Base-by-base conservation (phyloP, 2,329 filamentous ascomycete species). In the Fragosphaeria purpurea region DNA sequence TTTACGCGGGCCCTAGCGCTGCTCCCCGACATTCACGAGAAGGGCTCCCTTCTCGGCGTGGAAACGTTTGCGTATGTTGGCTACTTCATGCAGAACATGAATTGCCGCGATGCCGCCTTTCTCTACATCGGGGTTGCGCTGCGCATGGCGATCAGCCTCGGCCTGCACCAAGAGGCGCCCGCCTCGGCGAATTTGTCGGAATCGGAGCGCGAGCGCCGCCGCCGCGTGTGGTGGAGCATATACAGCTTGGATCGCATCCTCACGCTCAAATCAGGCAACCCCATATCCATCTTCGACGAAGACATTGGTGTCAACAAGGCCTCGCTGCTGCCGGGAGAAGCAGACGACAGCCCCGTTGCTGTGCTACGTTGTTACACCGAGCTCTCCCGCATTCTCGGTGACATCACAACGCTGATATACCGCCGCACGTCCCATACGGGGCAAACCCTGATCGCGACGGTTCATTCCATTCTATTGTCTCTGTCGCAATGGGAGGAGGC, bases 61-160 rank as follows among this genome's bases (percentile, higher is more conserved):
- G 75, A 79, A 57, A 74, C 76, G 1, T 62, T 79, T 7, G 72
- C 73, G 7, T 68, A 77, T 44, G 69, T 76, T 1, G 75, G 74
- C 11, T 78, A 78, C 56, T 79, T 76, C 41, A 71, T 79, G 68
- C 75, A 79, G 54, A 78, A 76, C 53, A 65, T 79, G 53, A 77
- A 78, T 56, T 68, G 74, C 0, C 66, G 72, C 22, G 75, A 79
- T 59, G 73, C 74, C 3, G 75, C 76, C 0, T 79, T 75, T 49
- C 63, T 78, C 22, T 78, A 77, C 53, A 70, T 75, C 13, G 75
- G 74, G 7, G 65, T 74, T 40, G 76, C 76, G 4, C 61, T 79
- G 32, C 71, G 75, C 10, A 79, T 79, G 76, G 76, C 76, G 7
- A 75, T 79, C 34, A 76, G 71, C 6, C 65, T 79, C 0, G 76